Evolutionary conservation across 768 basidiomycete genomes (phyloP).

Genomic region (Auriscalpium vulgare): DNA sequence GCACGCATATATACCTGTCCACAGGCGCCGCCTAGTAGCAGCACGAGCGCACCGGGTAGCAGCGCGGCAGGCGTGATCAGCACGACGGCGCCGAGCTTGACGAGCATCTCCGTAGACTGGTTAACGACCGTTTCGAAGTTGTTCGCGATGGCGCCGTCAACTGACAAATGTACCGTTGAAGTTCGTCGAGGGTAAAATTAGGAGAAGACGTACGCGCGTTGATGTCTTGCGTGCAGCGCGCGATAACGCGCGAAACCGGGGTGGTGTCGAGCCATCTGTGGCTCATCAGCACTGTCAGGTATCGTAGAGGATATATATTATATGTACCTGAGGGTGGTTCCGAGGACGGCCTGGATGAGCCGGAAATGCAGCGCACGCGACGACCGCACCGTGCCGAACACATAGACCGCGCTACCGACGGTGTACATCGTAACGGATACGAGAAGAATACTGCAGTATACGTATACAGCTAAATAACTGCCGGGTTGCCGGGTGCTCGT

Average conservation of each 20-base stretch:
- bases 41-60: conserved; percentile 28
- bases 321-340: conserved; percentile 40
- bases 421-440: conserved; percentile 25
- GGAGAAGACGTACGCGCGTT: conserved; percentile 19
- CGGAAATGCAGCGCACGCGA: conserved; percentile 44
- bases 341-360: conserved; percentile 45
- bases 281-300: neutral
- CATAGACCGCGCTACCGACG: conserved; percentile 29
- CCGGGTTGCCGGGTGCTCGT: neutral
- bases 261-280: conserved; percentile 42
- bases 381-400: conserved; percentile 44
- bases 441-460: conserved; percentile 33
- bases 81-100: conserved; percentile 22
- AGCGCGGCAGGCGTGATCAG: conserved; percentile 31
- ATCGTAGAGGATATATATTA: neutral
- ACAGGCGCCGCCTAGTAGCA: conserved; percentile 32
- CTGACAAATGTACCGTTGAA: no score
- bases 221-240: conserved; percentile 63
- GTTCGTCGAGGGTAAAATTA: no score
- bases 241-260: conserved; percentile 51
- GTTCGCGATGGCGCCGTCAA: conserved; percentile 28
- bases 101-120: conserved; percentile 24
- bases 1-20: conserved; percentile 48
- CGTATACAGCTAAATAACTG: conserved; percentile 43
- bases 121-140: conserved; percentile 22